Evolutionary conservation across 148 eudicot species (phyloP), one percentile per base, ranked within the genome.

Genomic region (Dianthus caryophyllus): DNA sequence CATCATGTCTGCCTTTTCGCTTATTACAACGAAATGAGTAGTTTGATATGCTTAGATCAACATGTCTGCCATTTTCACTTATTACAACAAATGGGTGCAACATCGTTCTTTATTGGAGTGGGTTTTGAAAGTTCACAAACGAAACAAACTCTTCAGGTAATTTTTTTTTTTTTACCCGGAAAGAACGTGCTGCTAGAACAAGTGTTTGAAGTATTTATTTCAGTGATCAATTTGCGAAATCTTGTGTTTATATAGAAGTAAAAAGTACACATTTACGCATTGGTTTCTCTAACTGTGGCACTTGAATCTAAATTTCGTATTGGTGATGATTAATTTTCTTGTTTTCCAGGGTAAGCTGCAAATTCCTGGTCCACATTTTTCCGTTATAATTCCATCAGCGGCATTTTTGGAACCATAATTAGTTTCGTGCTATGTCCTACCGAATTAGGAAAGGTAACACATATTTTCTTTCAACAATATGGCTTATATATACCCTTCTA

Each of bases 81-180:
- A n/a, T n/a, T n/a, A n/a, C n/a, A n/a, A n/a, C n/a, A n/a, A n/a
- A n/a, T n/a, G 46, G 97, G 98, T n/a, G 98, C 96, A 46, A 73
- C 97, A 54, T 82, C 98, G 71, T 94, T 97, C 61, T 94, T 94
- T 68, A 76, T 90, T 53, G 98, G 98, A 66, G 75, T 94, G 84
- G 86, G 96, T 47, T 80, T 87, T 73, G 98, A 93, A 82, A 93
- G 98, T 78, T 87, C 95, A 5, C 96, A 89, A 76, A 81, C 85
- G 75, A 93, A 89, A 71, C 86, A 83, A 50, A 71, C 83, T 46
- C 77, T 92, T 33, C 88, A 92, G 98, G 98, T 92, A 61, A 64
- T 33, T 2, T 33, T 33, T 3, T 33, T 33, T 33, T 33, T 16
- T n/a, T n/a, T n/a, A n/a, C n/a, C n/a, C n/a, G 17, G 15, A 36